Evolutionary conservation across 1,284 basidiomycete genomes (phyloP), one percentile per base, ranked within the genome.

Genomic region (Ustilago cynodontis): DNA sequence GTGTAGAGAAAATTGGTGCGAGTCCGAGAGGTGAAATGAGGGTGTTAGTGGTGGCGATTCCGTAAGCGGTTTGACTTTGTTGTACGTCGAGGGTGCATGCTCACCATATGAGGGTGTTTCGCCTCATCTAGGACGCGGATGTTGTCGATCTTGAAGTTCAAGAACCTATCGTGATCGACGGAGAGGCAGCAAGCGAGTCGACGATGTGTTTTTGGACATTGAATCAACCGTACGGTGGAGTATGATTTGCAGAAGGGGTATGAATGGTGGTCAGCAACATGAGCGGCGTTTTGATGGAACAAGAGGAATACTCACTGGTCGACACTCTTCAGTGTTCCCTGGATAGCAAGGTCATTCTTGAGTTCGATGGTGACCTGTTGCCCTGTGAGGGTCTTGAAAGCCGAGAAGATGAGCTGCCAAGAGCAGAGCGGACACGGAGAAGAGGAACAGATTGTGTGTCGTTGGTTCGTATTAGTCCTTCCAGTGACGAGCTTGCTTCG

Each of bases 371-470:
- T 97, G 47, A 82, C 78, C 80, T 92, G 91, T 86, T 98, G 95
- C 87, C 97, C 95, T 3, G 96, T 98, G 57, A 99, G 91, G 16
- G 96, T 99, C 88, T 99, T 99, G 92, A 99, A 99, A 50, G 98
- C 95, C 54, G 94, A 95, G 88, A 96, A 96, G 82, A 96, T 96
- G 81, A 96, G 91, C 94, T 95, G 84, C 13, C 43, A 3, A 24
- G 14, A 16, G 49, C 22, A 1, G 31, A 47, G 11, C 8, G 20
- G 49, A 18, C 52, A 10, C 11, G 43, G 43, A n/a, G 41, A n/a
- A 18, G 10, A 29, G 8, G 20, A 11, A 33, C n/a, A n/a, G n/a
- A 9, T 37, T 24, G 14, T 26, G 14, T 22, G 29, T 18, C 4
- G 24, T n/a, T 11, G 14, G 9, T 9, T 10, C 24, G 43, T 29